Percentiles rank a stretch among this genome's conserved stretches.
Conservation (phyloP, 495 filamentous ascomycete genomes). For the Pseudoneurospora amorphoporcata region DNA sequence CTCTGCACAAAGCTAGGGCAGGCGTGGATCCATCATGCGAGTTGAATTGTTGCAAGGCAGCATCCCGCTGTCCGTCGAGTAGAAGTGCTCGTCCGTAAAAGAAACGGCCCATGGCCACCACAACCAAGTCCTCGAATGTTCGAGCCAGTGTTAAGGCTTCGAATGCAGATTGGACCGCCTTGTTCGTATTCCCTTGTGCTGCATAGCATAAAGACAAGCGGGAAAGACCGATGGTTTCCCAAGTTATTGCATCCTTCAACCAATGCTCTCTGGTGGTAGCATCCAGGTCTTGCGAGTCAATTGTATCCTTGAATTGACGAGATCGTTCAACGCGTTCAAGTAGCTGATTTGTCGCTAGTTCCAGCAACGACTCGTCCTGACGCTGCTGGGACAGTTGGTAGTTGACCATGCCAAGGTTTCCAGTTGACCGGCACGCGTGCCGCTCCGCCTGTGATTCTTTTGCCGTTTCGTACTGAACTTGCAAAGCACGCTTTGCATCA, state of each 20-base stretch:
- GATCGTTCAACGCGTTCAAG: slow-evolving; percentile 1
- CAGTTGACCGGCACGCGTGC: slow-evolving; percentile 22
- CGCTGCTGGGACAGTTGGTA: slow-evolving; percentile 17
- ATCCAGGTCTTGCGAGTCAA: neutral
- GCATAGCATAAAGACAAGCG: slow-evolving; percentile 15
- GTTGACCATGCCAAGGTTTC: slow-evolving; percentile 25
- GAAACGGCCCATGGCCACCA: slow-evolving; percentile 1
- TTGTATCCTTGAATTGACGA: neutral
- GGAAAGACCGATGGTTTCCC: slow-evolving; percentile 6
- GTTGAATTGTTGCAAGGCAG: neutral
- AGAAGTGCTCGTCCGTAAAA: slow-evolving; percentile 7
- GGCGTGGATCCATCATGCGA: slow-evolving; percentile 8
- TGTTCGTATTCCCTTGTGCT: neutral
- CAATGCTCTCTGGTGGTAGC: neutral
- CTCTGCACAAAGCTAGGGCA: slow-evolving; percentile 23
- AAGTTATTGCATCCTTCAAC: neutral
- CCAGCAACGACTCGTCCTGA: neutral
- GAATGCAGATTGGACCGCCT: neutral
- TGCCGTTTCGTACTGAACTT: slow-evolving; percentile 16
- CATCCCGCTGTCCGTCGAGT: neutral
- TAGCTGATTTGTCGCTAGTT: slow-evolving; percentile 4
- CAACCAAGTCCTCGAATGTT: neutral
- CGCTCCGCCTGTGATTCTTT: slow-evolving; percentile 7
- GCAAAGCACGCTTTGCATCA: slow-evolving; percentile 13
- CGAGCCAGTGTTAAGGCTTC: neutral